Evolutionary conservation across 768 basidiomycete species (phyloP).

Genomic region (Leucosporidium scottii): DNA sequence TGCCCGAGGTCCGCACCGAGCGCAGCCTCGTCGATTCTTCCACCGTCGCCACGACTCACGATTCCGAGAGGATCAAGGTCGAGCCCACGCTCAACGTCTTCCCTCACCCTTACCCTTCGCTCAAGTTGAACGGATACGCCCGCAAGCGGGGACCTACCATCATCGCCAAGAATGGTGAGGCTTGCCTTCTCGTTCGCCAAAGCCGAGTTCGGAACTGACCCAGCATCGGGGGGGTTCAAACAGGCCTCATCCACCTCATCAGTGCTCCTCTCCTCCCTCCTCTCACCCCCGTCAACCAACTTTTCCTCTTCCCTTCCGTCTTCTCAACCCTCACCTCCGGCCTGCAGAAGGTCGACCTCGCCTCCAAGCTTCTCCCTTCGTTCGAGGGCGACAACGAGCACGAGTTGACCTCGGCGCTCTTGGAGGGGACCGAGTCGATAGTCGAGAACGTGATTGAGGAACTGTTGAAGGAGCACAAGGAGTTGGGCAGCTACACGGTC

Average conservation of each 20-base stretch:
- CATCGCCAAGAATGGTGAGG: slow-evolving; percentile 43
- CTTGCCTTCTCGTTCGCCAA: background rate
- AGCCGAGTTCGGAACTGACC: background rate
- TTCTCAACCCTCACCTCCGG: slow-evolving; percentile 44
- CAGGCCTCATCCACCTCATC: slow-evolving; percentile 40
- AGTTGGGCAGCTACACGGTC: slow-evolving; percentile 16
- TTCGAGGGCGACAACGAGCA: slow-evolving; percentile 34
- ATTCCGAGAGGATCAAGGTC: slow-evolving; percentile 12
- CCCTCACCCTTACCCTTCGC: slow-evolving; percentile 23
- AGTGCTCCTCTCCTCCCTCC: slow-evolving; percentile 42
- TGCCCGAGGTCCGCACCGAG: slow-evolving; percentile 36
- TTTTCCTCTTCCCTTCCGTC: slow-evolving; percentile 42
- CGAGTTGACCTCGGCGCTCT: background rate
- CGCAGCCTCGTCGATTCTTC: slow-evolving; percentile 41
- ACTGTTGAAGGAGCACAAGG: slow-evolving; percentile 33
- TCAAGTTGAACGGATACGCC: slow-evolving; percentile 45
- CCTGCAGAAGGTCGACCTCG: slow-evolving; percentile 40
- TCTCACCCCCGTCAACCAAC: slow-evolving; percentile 40
- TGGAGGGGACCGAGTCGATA: background rate
- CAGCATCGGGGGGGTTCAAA: too few species aligned
- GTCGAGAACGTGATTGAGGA: slow-evolving; percentile 12
- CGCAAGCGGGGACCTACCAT: slow-evolving; percentile 37
- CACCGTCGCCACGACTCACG: slow-evolving; percentile 36
- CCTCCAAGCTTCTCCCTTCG: slow-evolving; percentile 25
- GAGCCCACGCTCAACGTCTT: background rate